Evolutionary conservation across 176 grass and related monocot species (phyloP), one percentile per base, ranked within the genome.

Genomic region (Tillandsia fasciculata): DNA sequence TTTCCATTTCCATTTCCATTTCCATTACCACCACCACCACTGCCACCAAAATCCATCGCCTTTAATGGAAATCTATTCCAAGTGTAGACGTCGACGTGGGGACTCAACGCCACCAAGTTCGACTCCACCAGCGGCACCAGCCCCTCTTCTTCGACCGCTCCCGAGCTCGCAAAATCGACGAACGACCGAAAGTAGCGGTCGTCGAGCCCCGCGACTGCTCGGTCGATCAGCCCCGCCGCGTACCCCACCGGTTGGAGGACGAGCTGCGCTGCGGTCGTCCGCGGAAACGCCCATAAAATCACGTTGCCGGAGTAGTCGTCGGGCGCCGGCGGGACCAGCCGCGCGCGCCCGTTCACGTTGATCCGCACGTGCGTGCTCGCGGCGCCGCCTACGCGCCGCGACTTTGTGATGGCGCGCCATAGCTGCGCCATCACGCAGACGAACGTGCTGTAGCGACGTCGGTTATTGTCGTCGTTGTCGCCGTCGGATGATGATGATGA

Each of bases 271-370:
- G 69, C 79, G 18, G 70, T 80, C 52, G 83, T 12, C 12, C 69
- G n/a, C 49, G 84, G 84, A 65, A 91, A 84, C 48, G 89, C 85
- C 89, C 89, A 92, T 1, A 92, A 79, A 0, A 92, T 85, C 0
- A 85, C 17, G 79, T 92, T 92, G 28, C 89, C 85, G 48, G 86
- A 85, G 76, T 85, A 92, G 0, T 66, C 79, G 1, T 83, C 48
- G 1, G 85, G 82, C 11, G 81, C 76, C 11, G 27, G 51, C 1
- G 73, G 74, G 10, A 17, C 6, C 29, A 88, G 27, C 18, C 89
- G 82, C 3, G 12, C 51, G 28, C 89, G 79, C 4, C 89, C 85
- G 53, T 92, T 82, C 15, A 92, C 85, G 0, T 85, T 82, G 57
- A 92, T 75, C 29, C 85, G 85, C 58, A 88, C 67, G 33, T 76